phyloP scores from a whole-genome alignment of 1,139 yeast species.

The Debaryomycetaceae sp. region DNA sequence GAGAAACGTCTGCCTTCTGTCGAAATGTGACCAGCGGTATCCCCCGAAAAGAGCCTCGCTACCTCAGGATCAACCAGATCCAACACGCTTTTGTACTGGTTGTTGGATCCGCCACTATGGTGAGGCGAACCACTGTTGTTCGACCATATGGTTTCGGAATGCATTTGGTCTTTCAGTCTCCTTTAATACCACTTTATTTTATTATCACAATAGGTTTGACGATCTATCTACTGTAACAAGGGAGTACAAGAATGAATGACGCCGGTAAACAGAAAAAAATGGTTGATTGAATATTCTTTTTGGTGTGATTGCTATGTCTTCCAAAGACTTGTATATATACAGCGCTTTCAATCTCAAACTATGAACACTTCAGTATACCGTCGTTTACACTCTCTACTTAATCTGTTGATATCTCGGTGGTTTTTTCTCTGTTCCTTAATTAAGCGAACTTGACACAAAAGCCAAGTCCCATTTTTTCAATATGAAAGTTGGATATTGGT shows the following conservation, averaged over 20 bases:
- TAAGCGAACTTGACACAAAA: slow-evolving; percentile 1
- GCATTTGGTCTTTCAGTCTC: slow-evolving; percentile 12
- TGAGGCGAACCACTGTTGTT: slow-evolving; percentile 24
- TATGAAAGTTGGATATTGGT: neutral
- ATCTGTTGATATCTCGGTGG: neutral
- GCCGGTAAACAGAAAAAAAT: neutral
- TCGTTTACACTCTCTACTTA: neutral
- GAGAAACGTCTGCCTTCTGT: slow-evolving; percentile 27
- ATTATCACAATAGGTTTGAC: neutral
- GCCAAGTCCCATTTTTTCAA: neutral
- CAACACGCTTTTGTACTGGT: slow-evolving; percentile 30
- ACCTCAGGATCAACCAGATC: slow-evolving; percentile 47
- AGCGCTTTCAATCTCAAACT: neutral
- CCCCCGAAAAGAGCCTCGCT: slow-evolving; percentile 31
- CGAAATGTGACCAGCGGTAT: slow-evolving; percentile 2
- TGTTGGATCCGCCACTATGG: slow-evolving; percentile 18
- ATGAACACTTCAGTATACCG: neutral
- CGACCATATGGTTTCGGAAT: slow-evolving; percentile 41
- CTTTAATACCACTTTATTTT: neutral
- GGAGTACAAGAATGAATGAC: neutral
- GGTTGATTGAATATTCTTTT: neutral
- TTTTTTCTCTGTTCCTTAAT: neutral
- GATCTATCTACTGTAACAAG: neutral
- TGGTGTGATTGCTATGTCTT: neutral
- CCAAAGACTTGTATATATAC: neutral